Evolutionary conservation across 2,329 filamentous ascomycete species (phyloP), one percentile per base, ranked within the genome.

Genomic region (Polychaeton citri): DNA sequence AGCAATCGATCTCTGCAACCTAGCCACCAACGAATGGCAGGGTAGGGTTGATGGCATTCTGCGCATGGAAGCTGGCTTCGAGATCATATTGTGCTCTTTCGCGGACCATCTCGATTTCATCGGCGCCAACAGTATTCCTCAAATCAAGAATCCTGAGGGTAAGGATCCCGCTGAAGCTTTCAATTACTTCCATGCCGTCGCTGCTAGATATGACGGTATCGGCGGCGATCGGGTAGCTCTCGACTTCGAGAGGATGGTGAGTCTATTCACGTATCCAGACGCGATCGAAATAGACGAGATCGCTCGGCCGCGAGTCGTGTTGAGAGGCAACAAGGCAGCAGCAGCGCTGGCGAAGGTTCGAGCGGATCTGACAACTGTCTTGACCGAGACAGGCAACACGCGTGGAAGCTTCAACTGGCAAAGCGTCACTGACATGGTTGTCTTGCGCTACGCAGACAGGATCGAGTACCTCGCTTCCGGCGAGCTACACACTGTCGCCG

Each of bases 31-130:
- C 47, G 36, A 72, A 53, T 76, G 71, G 71, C 7, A 63, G 9
- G 52, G 52, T 19, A 57, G 59, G 10, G 60, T 81, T n/a, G 72
- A 81, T 46, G 76, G 75, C 0, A 62, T 81, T 16, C 55, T 83
- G 2, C 68, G 79, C 8, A 77, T 77, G 67, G 79, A 84, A 49
- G 67, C 69, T 13, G 79, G 79, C 0, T 82, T 82, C 44, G 79
- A 84, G 53, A 64, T 81, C 36, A 78, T 83, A 34, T 61, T 79
- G 15, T 84, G 79, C 51, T 61, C 76, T 36, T 83, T 84, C 42
- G 54, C 53, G 21, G 49, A 58, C 9, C 50, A 62, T 43, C 44
- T 69, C 1, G 48, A 58, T 9, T 41, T 58, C 5, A 43, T 58
- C 5, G 47, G 52, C 5, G 57, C 63, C 15, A 53, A 24, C 21